Evolutionary conservation across 176 grass and related monocot genomes (phyloP), one percentile per base, ranked within the genome.

Genomic region (Carex myosuroides): DNA sequence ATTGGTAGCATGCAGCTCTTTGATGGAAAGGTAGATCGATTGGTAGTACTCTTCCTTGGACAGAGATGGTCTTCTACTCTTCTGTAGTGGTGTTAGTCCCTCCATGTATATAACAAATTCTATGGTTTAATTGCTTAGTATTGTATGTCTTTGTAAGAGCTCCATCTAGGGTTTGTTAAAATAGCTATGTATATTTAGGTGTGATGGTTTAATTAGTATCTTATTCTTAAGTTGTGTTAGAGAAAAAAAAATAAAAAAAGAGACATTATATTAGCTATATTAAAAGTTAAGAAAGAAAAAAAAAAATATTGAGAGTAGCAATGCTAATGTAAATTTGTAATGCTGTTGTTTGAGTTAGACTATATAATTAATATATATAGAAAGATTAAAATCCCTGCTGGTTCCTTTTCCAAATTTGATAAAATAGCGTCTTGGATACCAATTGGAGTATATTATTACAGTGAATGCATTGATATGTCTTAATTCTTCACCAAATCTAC

Each of bases 401-500:
- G 26, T 10, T 21, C 5, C 12, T 64, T 81, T 63, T 21, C 20
- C 4, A 81, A 64, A 20, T 79, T 7, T 79, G 1, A 42, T 1
- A 81, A 48, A 13, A 81, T n/a, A 46, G 3, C 17, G 48, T 81
- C 22, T 14, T 64, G 6, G 64, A 54, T 64, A 57, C 1, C 22
- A 22, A 62, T 58, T 64, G 5, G 16, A 60, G 16, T 46, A 17
- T 18, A 64, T 59, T 22, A 35, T 26, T 42, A 18, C 30, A 81
- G 79, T 81, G 56, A 42, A 30, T 17, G 2, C 64, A 68, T 14
- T 68, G 76, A 62, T 60, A 56, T 17, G 52, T 80, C 56, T 81
- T n/a, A n/a, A n/a, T n/a, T 64, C 57, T 81, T 81, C 58, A 81
- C 79, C 79, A 62, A 57, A 81, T 81, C 79, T 79, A 79, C 53